phyloP scores from a whole-genome alignment of 257 asterid genomes.

The Oldenlandia corymbosa region DNA sequence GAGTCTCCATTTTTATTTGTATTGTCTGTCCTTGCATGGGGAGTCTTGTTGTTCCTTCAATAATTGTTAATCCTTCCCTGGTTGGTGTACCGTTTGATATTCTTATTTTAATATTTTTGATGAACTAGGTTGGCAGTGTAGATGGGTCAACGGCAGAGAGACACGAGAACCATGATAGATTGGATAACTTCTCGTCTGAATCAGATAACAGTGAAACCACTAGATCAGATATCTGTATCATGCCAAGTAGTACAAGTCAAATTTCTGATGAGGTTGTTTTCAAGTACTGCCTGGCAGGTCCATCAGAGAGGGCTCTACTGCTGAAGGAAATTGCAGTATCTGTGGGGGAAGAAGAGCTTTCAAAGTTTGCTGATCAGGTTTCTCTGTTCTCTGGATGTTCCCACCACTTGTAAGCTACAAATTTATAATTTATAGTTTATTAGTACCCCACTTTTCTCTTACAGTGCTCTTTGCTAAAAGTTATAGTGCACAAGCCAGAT shows the following conservation, averaged over 20 bases:
- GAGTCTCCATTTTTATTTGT: not conserved
- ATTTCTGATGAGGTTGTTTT: slow-evolving; percentile 67
- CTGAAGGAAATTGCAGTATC: slow-evolving; percentile 76
- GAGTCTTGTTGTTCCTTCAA: not conserved
- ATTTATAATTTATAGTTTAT: not conserved
- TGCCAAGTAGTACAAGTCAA: slow-evolving; percentile 29
- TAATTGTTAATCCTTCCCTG: not conserved
- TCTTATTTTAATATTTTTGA: not conserved
- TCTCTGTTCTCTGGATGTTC: slow-evolving; percentile 74
- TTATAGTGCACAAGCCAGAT: not conserved
- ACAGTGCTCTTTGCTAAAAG: not conserved
- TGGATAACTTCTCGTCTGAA: slow-evolving; percentile 44
- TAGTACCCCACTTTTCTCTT: too few relatives aligned
- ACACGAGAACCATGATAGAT: slow-evolving; percentile 36
- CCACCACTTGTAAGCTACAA: slow-evolving; percentile 62
- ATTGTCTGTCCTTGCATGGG: not conserved
- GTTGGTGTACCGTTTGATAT: not conserved
- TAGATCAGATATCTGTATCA: slow-evolving; percentile 37
- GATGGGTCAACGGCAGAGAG: slow-evolving; percentile 33
- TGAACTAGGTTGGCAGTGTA: slow-evolving; percentile 34
- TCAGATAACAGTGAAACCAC: slow-evolving; percentile 59
- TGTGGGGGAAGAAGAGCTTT: slow-evolving; percentile 51
- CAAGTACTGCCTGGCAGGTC: slow-evolving; percentile 80
- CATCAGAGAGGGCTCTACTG: slow-evolving; percentile 58
- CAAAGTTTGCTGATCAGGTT: slow-evolving; percentile 61